Base-by-base conservation (phyloP, 179 eudicot species). In the Gypsophila paniculata region DNA sequence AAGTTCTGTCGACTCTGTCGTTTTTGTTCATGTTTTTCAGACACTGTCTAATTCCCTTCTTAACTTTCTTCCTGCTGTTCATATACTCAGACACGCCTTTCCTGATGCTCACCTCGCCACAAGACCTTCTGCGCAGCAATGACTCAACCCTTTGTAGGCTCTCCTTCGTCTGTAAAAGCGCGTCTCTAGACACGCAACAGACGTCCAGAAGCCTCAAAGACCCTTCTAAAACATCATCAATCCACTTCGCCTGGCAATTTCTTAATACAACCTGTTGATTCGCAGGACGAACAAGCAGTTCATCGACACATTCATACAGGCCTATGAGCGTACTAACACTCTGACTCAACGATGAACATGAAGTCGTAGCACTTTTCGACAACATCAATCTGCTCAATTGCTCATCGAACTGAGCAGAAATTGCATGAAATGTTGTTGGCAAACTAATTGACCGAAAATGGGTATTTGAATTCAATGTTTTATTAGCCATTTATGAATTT, bases 191-290 rank as follows among this genome's bases (percentile, higher is more conserved):
- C 3, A 54, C 58, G 48, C 60, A 72, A 17, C 85, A 82, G 11
- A 77, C 59, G 54, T 84, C 85, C 54, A 84, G 53, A 8, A 82
- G 78, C 32, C 59, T 79, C 9, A 79, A 32, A 46, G 80, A 77
- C 26, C 83, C 83, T 23, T 79, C 87, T 48, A 82, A 26, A 15
- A 72, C 58, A 51, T 68, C 70, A 21, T 82, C 75, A 19, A 72
- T 61, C 48, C 65, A 65, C 48, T 65, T 82, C 48, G 62, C 69
- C 0, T 65, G 57, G 1, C 22, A 34, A 26, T 74, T 42, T 52
- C 74, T 48, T 32, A 75, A 29, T 13, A 80, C 64, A 3, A 9
- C 6, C 51, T 77, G 74, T 53, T 59, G 79, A 13, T 61, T 73
- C 11, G 49, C 65, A 15, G 78, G 82, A 23, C 82, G 53, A n/a